These are phyloP conservation scores for Neoboletus brunneissimus DNA, from an alignment of 768 basidiomycete species.

Conservation along the genomic window DNA sequence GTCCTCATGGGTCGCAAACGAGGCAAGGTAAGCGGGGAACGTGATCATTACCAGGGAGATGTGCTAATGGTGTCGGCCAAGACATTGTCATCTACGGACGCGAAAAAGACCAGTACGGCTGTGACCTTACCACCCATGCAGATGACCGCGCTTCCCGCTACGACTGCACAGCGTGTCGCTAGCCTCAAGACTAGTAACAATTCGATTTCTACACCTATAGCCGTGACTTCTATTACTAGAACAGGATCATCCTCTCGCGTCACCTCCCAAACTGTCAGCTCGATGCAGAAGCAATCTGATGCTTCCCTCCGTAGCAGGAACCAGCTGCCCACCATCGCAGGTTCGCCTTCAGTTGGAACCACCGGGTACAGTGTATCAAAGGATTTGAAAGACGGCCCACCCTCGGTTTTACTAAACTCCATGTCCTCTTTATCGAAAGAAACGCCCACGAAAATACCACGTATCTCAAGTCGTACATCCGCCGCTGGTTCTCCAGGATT, in stretches of 20 bases:
- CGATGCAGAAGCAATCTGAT: conserved; percentile 86
- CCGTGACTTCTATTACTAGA: conserved; percentile 39
- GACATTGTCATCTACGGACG: conserved; percentile 83
- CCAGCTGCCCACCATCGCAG: conserved; percentile 87
- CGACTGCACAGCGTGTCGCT: conserved; percentile 82
- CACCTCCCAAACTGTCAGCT: conserved; percentile 81
- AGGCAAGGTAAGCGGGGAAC: conserved; percentile 69
- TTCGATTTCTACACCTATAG: conserved; percentile 43
- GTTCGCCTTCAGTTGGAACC: conserved; percentile 84
- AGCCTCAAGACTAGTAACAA: conserved; percentile 61
- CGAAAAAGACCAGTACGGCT: conserved; percentile 67
- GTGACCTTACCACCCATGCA: conserved; percentile 87
- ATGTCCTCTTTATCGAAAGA: conserved; percentile 61
- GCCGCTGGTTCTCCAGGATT: conserved; percentile 70
- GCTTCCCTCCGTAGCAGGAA: conserved; percentile 72
- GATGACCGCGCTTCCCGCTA: conserved; percentile 76
- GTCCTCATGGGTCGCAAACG: conserved; percentile 84
- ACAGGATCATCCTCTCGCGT: conserved; percentile 54
- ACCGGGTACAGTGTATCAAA: conserved; percentile 50
- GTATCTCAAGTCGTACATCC: conserved; percentile 83
- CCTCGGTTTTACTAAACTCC: conserved; percentile 52
- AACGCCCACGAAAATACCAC: conserved; percentile 90
- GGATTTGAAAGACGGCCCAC: conserved; percentile 55
- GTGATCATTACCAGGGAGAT: neutral
- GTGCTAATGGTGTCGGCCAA: conserved; percentile 31